Evolutionary conservation across 306 rosid genomes (phyloP).

Genomic region (Cucurbita maxima): DNA sequence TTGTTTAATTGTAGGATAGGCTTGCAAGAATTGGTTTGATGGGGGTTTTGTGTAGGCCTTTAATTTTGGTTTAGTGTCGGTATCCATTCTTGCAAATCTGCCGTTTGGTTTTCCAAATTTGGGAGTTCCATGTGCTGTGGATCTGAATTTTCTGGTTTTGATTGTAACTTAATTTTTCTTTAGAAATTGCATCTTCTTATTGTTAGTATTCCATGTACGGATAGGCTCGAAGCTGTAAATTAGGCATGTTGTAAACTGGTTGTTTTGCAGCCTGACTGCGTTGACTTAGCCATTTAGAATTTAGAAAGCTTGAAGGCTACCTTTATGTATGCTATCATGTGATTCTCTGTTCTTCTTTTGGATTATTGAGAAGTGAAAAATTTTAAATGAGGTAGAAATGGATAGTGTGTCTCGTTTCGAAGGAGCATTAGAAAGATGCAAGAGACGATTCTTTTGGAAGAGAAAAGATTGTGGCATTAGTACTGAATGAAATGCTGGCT

Average conservation of each 20-base stretch:
- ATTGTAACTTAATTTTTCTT: neutral
- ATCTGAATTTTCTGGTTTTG: neutral
- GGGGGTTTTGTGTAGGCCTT: neutral
- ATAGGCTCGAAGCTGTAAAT: neutral
- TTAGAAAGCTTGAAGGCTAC: neutral
- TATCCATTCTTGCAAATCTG: neutral
- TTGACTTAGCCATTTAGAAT: neutral
- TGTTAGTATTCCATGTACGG: neutral
- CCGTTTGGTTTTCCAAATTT: conserved; percentile 1
- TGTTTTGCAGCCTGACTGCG: neutral
- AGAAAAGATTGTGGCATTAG: neutral
- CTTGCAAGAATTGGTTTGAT: neutral
- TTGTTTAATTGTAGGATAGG: neutral
- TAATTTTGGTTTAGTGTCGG: neutral
- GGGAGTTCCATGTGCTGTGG: neutral
- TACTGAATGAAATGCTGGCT: neutral
- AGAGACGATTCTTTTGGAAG: neutral
- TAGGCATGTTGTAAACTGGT: neutral
- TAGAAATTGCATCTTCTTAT: neutral
- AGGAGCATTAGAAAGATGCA: neutral
- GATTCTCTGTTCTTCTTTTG: neutral
- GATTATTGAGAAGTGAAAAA: neutral
- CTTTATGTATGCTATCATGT: neutral
- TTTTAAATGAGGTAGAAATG: neutral
- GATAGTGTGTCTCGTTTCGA: neutral